Evolutionary conservation across 331 rosid genomes (phyloP).

Genomic region (Saraca asoca): DNA sequence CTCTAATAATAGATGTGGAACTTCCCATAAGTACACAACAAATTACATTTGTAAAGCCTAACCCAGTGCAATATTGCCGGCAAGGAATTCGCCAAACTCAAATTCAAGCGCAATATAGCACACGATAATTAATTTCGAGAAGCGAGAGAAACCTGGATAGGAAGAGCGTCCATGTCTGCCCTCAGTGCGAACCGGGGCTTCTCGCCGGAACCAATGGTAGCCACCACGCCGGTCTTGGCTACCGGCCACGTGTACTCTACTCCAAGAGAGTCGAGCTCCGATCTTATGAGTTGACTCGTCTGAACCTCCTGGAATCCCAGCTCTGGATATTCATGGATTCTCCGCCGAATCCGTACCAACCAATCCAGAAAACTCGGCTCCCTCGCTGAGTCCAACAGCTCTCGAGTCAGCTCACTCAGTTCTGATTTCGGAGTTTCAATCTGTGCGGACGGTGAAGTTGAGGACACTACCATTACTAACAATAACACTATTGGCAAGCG

Average conservation of each 20-base stretch:
- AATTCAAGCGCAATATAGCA: too few relatives aligned
- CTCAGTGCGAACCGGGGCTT: conserved; percentile 64
- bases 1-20: too few relatives aligned
- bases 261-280: conserved; percentile 53
- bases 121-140: neutral
- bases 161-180: conserved; percentile 72
- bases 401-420: conserved; percentile 40
- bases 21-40: too few relatives aligned
- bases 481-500: too few relatives aligned
- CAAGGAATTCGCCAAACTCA: too few relatives aligned
- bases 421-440: neutral
- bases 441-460: too few relatives aligned
- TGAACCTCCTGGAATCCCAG: conserved; percentile 55
- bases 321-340: conserved; percentile 66
- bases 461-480: too few relatives aligned
- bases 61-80: too few relatives aligned
- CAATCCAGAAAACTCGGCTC: conserved; percentile 45
- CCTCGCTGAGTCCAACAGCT: conserved; percentile 47
- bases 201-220: conserved; percentile 46
- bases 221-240: conserved; percentile 59
- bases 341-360: conserved; percentile 46
- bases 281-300: conserved; percentile 52
- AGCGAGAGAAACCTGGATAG: conserved; percentile 46
- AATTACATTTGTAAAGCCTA: too few relatives aligned
- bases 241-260: conserved; percentile 58